A percentile compares a stretch with the other conserved stretches of the same genome.
Evolutionary conservation across 2,329 filamentous ascomycete species (phyloP).

Genomic region (Sclerotinia nivalis): DNA sequence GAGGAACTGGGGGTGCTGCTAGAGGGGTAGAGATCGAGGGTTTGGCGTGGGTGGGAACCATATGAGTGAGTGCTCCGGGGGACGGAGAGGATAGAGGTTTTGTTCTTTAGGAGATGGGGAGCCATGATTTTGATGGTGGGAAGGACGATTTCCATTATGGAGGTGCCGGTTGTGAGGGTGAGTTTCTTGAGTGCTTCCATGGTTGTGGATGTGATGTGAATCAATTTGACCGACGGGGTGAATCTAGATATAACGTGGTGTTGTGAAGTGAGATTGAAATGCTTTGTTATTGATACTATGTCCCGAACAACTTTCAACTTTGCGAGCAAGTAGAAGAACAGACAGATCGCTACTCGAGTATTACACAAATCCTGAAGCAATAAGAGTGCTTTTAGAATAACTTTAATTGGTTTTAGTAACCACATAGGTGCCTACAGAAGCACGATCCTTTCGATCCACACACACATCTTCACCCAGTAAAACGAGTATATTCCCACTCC

Average conservation of each 20-base stretch:
- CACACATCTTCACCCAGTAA: background rate
- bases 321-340: background rate
- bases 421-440: too few relatives aligned
- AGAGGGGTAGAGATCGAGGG: conserved; percentile 37
- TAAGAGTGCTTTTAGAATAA: too few relatives aligned
- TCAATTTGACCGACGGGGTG: background rate
- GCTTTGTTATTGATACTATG: background rate
- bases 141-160: conserved; percentile 30
- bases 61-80: conserved; percentile 32
- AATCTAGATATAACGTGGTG: too few relatives aligned
- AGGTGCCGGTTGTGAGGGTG: conserved; percentile 27
- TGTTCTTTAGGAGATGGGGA: conserved; percentile 34
- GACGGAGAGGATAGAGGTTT: conserved; percentile 33
- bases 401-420: too few relatives aligned
- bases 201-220: background rate
- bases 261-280: background rate
- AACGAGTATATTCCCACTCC: background rate
- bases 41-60: conserved; percentile 38
- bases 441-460: background rate
- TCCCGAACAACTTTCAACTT: background rate
- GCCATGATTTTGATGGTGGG: conserved; percentile 35
- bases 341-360: background rate
- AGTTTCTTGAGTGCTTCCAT: conserved; percentile 36
- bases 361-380: too few relatives aligned
- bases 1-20: conserved; percentile 12